phyloP scores from a whole-genome alignment of 2,329 filamentous ascomycete genomes.

The Chrysoporthe puriensis region DNA sequence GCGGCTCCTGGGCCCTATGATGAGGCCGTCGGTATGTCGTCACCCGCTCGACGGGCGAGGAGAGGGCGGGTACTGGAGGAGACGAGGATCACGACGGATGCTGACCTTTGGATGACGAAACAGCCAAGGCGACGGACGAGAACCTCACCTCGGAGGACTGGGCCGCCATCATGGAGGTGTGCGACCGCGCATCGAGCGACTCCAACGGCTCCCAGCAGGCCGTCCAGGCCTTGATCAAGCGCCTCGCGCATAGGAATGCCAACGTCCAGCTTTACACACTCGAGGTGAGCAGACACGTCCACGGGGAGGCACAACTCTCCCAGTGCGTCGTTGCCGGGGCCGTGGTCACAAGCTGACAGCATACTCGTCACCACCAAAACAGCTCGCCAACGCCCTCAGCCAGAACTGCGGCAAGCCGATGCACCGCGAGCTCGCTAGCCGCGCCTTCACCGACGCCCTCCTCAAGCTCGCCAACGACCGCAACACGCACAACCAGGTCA shows the following conservation, averaged over 20 bases:
- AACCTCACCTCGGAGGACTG: slow-evolving; percentile 86
- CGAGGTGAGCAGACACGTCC: slow-evolving; percentile 58
- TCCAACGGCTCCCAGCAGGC: slow-evolving; percentile 74
- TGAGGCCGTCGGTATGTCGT: slow-evolving; percentile 59
- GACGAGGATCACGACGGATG: neutral
- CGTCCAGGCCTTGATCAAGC: slow-evolving; percentile 87
- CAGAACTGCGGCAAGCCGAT: slow-evolving; percentile 88
- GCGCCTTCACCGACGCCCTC: slow-evolving; percentile 92
- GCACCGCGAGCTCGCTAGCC: slow-evolving; percentile 86
- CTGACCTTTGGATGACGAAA: slow-evolving; percentile 28
- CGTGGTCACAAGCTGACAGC: slow-evolving; percentile 20
- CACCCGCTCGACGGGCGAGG: neutral
- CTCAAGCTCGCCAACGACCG: slow-evolving; percentile 89
- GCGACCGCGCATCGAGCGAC: slow-evolving; percentile 61
- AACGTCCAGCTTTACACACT: slow-evolving; percentile 96
- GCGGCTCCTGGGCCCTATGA: slow-evolving; percentile 62
- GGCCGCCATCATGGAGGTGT: slow-evolving; percentile 67
- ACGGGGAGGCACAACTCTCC: neutral
- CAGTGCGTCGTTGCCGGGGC: slow-evolving; percentile 12
- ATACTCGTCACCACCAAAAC: slow-evolving; percentile 16
- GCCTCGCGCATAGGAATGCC: slow-evolving; percentile 89
- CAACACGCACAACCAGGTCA: slow-evolving; percentile 95
- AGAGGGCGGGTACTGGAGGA: neutral
- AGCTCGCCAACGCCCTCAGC: slow-evolving; percentile 87
- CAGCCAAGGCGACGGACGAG: slow-evolving; percentile 87